These are phyloP conservation scores for Backusella sp. DNA, from an alignment of 192 early-diverging fungal genomes.

Conservation along the genomic window DNA sequence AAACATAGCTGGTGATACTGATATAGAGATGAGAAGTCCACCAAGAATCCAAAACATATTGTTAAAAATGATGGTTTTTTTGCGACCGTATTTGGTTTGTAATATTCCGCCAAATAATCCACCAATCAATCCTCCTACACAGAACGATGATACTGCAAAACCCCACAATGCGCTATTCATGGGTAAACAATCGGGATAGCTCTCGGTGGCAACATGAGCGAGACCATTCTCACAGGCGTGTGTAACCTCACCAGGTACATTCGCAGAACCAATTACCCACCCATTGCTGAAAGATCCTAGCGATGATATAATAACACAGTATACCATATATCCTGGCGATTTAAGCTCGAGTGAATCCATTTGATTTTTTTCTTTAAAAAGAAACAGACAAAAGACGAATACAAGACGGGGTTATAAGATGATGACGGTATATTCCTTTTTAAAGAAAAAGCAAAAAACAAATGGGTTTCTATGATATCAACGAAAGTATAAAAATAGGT, in stretches of 20 bases:
- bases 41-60: constrained; percentile 70
- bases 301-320: constrained; percentile 32
- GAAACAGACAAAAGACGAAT: not conserved
- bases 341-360: constrained; percentile 44
- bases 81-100: constrained; percentile 47
- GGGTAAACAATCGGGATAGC: constrained; percentile 31
- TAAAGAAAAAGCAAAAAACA: not conserved
- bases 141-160: constrained; percentile 44
- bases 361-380: constrained; percentile 5
- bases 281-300: constrained; percentile 41
- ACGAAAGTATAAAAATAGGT: not conserved
- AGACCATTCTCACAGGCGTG: constrained; percentile 17
- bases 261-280: constrained; percentile 46
- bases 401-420: not conserved
- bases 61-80: constrained; percentile 58
- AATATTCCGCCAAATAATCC: constrained; percentile 52
- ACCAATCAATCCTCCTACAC: constrained; percentile 55
- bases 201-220: not conserved
- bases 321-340: constrained; percentile 44
- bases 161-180: constrained; percentile 37
- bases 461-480: not conserved
- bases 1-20: constrained; percentile 60
- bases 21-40: constrained; percentile 59
- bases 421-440: not conserved
- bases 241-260: constrained; percentile 39